Conservation (phyloP, 768 basidiomycete genomes). For the Lentinula aciculospora region DNA sequence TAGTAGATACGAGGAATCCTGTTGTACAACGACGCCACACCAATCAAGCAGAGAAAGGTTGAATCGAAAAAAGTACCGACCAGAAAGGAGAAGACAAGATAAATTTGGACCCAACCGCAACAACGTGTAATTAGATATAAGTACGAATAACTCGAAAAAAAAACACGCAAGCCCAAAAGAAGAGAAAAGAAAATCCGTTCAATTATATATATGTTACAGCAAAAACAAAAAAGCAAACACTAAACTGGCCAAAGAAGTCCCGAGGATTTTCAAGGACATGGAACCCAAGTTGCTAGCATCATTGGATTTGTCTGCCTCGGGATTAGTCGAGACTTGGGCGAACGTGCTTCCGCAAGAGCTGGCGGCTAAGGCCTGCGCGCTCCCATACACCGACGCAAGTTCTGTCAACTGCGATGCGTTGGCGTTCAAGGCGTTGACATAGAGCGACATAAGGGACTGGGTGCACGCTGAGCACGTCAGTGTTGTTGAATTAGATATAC, state of each 20-base stretch:
- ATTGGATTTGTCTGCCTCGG: background rate
- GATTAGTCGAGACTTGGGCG: conserved; percentile 20
- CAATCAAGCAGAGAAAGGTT: background rate
- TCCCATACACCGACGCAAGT: conserved; percentile 42
- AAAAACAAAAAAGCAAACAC: background rate
- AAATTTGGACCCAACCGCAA: background rate
- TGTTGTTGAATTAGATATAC: conserved; percentile 41
- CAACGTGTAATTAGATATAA: background rate
- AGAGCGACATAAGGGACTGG: conserved; percentile 50
- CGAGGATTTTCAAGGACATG: background rate
- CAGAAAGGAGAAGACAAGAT: background rate
- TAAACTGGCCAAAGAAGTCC: background rate
- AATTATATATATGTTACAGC: background rate
- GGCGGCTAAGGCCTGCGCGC: conserved; percentile 40
- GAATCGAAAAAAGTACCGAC: background rate
- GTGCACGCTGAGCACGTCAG: conserved; percentile 64
- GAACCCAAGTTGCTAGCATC: background rate
- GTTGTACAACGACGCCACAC: background rate
- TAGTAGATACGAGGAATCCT: background rate
- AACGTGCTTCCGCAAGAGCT: conserved; percentile 48
- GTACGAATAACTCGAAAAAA: too few species aligned
- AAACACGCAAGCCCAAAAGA: background rate
- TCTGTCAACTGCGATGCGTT: conserved; percentile 22
- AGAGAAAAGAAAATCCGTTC: background rate
- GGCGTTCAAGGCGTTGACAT: conserved; percentile 37